Evolutionary conservation across 163 green algal genomes (phyloP).

Genomic region (Volvox carteri): DNA sequence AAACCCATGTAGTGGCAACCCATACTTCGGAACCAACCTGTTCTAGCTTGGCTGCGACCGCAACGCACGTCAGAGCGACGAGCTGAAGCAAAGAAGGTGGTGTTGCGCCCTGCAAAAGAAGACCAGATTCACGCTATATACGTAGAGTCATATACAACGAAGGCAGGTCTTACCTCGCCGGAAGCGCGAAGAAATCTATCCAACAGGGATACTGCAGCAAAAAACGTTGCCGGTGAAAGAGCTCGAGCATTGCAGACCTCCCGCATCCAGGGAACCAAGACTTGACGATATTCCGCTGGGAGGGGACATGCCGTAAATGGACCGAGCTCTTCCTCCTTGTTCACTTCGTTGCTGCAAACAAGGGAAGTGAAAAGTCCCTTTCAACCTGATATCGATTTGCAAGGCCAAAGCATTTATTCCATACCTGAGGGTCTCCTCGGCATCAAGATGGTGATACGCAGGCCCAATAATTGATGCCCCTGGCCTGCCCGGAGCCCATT

Average conservation of each 20-base stretch:
- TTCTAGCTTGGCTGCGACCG: slow-evolving; percentile 22
- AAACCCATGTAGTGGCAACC: background rate
- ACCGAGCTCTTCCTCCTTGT: slow-evolving; percentile 13
- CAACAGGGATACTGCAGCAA: slow-evolving; percentile 2
- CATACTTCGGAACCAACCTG: background rate
- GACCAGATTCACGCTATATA: background rate
- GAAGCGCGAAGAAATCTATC: slow-evolving; percentile 27
- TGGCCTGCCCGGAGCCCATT: background rate
- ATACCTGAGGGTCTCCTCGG: slow-evolving; percentile 14
- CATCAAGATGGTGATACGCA: slow-evolving; percentile 21
- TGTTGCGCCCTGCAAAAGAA: slow-evolving; percentile 3
- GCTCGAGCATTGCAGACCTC: slow-evolving; percentile 2
- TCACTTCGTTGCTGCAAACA: slow-evolving; percentile 20
- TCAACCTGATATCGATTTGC: no score
- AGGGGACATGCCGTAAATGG: background rate
- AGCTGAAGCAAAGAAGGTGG: slow-evolving; percentile 38
- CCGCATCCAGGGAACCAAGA: slow-evolving; percentile 27
- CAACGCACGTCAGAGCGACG: slow-evolving; percentile 20
- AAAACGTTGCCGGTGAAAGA: slow-evolving; percentile 26
- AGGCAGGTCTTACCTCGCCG: background rate
- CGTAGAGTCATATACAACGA: background rate
- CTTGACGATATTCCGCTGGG: background rate
- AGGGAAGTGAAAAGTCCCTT: background rate
- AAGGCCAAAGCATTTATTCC: no score
- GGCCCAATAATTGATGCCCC: background rate